Conservation (phyloP, 371 early-diverging fungal genomes). For the Funneliformis caledonium region DNA sequence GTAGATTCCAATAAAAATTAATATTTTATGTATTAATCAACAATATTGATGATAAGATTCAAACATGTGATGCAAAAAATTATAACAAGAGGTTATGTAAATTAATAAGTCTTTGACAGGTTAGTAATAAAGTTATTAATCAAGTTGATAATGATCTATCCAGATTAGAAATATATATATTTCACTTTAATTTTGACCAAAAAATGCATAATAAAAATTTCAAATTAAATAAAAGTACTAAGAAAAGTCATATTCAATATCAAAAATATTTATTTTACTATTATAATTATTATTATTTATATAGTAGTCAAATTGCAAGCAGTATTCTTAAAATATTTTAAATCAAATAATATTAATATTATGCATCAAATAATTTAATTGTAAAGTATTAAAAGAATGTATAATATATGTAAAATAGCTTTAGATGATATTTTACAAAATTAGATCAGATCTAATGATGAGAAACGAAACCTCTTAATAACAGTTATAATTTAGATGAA, state of each 20-base stretch:
- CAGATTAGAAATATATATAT: too few species aligned
- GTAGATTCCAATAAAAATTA: too few species aligned
- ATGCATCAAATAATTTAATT: background rate
- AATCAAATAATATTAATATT: background rate
- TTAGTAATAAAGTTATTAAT: background rate
- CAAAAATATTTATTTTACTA: background rate
- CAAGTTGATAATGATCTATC: background rate
- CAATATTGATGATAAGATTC: too few species aligned
- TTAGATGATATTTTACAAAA: too few species aligned
- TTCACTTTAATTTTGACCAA: background rate
- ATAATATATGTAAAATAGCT: background rate
- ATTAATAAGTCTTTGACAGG: background rate
- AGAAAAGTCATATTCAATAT: background rate
- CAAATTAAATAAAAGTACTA: background rate
- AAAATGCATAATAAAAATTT: background rate
- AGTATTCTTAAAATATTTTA: background rate
- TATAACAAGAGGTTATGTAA: background rate
- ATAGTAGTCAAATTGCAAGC: background rate
- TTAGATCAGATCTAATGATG: too few species aligned
- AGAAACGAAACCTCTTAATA: too few species aligned
- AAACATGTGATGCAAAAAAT: too few species aligned
- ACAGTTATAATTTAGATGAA: too few species aligned
- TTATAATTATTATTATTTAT: background rate
- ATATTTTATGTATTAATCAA: too few species aligned
- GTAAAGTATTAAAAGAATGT: background rate